Evolutionary conservation across 2,329 filamentous ascomycete genomes (phyloP), one percentile per base, ranked within the genome.

Genomic region (Gyromitra esculenta): DNA sequence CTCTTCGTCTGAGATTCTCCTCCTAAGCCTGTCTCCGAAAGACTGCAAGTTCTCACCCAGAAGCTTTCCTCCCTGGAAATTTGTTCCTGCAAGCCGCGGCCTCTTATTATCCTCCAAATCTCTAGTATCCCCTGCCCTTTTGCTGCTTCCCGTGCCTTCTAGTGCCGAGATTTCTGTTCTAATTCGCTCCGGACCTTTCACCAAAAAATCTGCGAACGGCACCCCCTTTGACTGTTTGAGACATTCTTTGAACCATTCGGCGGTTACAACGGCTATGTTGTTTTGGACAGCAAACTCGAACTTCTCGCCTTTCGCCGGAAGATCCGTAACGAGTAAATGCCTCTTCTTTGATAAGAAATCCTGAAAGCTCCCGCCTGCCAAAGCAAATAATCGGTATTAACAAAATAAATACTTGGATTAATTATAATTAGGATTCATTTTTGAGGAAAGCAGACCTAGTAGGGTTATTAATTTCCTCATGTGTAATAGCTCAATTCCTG

Each of bases 211-310:
- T 21, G 57, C 50, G 50, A 77, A 77, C 15, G 59, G 64, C 41
- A 75, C 65, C 41, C 15, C 59, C 39, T 25, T 76, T 9, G 72
- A 78, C 57, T 81, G 88, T 81, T 87, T 86, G 65, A 97, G 89
- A 79, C 92, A 96, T 66, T 91, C 88, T 90, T 92, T 96, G 1
- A 99, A 86, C 96, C 96, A 99, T 25, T 91, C 88, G 18, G 89
- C 88, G 6, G 88, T 88, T 9, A 98, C 92, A n/a, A 95, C 89
- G 1, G 94, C 92, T 9, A 98, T 91, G 3, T 87, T 87, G 86
- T 92, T 92, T 80, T 90, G 87, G 7, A 89, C 83, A 0, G 94
- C 94, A 81, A 93, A 90, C 57, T 91, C 89, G 18, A 96, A 85
- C 84, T 99, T 99, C 79, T 96, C 91, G 73, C 82, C 88, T 85